Conservation (phyloP, 1,139 yeast species). For the Candida dubliniensis region DNA sequence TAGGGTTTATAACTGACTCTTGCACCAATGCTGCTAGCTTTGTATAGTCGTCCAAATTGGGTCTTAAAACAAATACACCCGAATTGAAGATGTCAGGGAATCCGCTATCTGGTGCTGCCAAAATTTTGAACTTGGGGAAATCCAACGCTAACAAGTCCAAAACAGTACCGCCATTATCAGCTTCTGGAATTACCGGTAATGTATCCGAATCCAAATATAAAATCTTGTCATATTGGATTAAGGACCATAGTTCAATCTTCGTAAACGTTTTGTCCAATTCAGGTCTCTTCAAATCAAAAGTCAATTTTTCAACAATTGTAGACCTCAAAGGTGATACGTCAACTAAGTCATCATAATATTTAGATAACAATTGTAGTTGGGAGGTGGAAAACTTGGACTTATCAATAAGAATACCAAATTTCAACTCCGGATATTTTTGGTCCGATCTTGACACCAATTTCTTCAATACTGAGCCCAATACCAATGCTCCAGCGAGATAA, state of each 20-base stretch:
- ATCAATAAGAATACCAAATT: slow-evolving; percentile 38
- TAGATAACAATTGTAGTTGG: slow-evolving; percentile 29
- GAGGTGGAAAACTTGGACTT: slow-evolving; percentile 24
- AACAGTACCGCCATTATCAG: slow-evolving; percentile 40
- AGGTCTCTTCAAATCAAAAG: slow-evolving; percentile 57
- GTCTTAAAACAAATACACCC: slow-evolving; percentile 74
- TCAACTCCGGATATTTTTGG: slow-evolving; percentile 14
- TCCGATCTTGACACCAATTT: slow-evolving; percentile 16
- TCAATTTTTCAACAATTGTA: slow-evolving; percentile 26
- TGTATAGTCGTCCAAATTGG: slow-evolving; percentile 47
- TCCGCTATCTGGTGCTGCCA: slow-evolving; percentile 90
- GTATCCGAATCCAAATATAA: slow-evolving; percentile 85
- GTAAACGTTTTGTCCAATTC: slow-evolving; percentile 73
- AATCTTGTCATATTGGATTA: slow-evolving; percentile 52
- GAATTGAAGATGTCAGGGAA: slow-evolving; percentile 96
- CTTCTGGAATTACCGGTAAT: slow-evolving; percentile 50
- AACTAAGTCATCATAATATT: slow-evolving; percentile 32
- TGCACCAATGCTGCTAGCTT: slow-evolving; percentile 41
- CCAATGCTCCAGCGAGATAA: slow-evolving; percentile 77
- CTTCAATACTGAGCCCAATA: slow-evolving; percentile 49
- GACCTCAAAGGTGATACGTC: slow-evolving; percentile 32
- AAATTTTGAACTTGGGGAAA: slow-evolving; percentile 40
- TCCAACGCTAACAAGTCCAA: slow-evolving; percentile 32
- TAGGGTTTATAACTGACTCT: slow-evolving; percentile 21
- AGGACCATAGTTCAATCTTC: slow-evolving; percentile 72